A percentile compares a stretch with the other conserved stretches of the same genome.
These are phyloP conservation scores for Phaeotremella skinneri DNA, from an alignment of 768 basidiomycete species.

Conservation along the genomic window DNA sequence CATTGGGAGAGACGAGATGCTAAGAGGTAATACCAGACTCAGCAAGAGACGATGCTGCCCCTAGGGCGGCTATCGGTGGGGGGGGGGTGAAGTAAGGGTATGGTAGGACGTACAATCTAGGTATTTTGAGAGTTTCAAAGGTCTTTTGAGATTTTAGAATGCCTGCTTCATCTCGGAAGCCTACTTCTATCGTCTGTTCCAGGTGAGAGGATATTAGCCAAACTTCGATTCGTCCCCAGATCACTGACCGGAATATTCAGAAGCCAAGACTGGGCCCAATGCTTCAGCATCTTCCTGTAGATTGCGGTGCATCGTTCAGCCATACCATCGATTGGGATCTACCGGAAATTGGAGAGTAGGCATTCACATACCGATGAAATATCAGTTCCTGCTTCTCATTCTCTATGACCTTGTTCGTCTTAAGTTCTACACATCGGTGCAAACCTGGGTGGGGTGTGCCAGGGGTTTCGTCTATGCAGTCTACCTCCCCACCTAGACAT, in stretches of 20 bases:
- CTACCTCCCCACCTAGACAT: constrained; percentile 51
- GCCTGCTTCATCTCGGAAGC: constrained; percentile 47
- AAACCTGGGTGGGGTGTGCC: constrained; percentile 41
- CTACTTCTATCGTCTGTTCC: constrained; percentile 43
- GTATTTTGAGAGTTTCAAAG: constrained; percentile 46
- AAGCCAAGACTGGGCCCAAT: constrained; percentile 53
- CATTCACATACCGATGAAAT: constrained; percentile 43
- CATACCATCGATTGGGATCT: neutral
- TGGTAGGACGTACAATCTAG: constrained; percentile 34
- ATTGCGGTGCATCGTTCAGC: constrained; percentile 5
- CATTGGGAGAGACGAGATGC: constrained; percentile 32
- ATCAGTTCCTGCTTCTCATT: constrained; percentile 40
- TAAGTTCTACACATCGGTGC: constrained; percentile 46
- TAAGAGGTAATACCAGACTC: constrained; percentile 7
- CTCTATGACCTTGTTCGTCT: constrained; percentile 50
- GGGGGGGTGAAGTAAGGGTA: neutral
- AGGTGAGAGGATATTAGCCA: constrained; percentile 4
- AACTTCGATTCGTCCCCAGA: neutral
- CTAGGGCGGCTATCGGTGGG: neutral
- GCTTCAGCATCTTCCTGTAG: constrained; percentile 50
- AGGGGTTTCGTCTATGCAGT: constrained; percentile 42
- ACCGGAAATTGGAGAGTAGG: neutral
- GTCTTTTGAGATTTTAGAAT: constrained; percentile 33
- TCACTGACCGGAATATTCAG: constrained; percentile 47
- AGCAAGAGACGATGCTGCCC: neutral